Evolutionary conservation across 371 early-diverging fungal species (phyloP), one percentile per base, ranked within the genome.

Genomic region (Mortierella sp.): DNA sequence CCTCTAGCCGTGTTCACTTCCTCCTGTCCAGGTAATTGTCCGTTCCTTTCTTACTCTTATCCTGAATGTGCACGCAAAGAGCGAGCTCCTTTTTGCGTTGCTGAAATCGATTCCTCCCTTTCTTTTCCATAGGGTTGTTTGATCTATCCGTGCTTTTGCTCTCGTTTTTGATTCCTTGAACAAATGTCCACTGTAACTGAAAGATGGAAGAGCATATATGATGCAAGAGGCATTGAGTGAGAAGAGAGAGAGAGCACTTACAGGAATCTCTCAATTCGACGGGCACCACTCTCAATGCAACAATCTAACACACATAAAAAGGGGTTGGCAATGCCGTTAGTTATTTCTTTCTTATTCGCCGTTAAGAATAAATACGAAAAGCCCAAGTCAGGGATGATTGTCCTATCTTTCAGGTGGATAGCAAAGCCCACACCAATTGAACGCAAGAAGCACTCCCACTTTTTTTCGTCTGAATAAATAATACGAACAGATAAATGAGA

Each of bases 231-330:
- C 11, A 58, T 1, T 10, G 46, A 58, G 7, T 29, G 29, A 63
- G 58, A n/a, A 27, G 58, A 56, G 58, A 56, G 58, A 27, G 18
- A 56, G 70, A 44, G 54, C 32, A 81, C 86, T 79, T 86, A 86
- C 86, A 79, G 43, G 80, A 79, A 35, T 86, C 86, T 48, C 86
- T 74, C 49, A 86, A 74, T 46, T 86, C 86, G 60, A 79, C 71
- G 21, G 86, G 86, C 58, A 86, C 80, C 24, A 86, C 86, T 43
- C 86, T 79, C 32, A 86, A 70, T 24, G 86, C 86, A 38, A 86
- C 73, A 70, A 86, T 76, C 86, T 86, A 84, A 24, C 46, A 54
- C 35, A 54, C 24, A 81, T 41, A 18, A 44, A 60, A 49, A n/a
- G 7, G 32, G 44, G 32, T 44, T 48, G 6, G 27, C 6, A 72